phyloP scores from a whole-genome alignment of 164 flowering plant genomes.

The Berberis vulgaris region DNA sequence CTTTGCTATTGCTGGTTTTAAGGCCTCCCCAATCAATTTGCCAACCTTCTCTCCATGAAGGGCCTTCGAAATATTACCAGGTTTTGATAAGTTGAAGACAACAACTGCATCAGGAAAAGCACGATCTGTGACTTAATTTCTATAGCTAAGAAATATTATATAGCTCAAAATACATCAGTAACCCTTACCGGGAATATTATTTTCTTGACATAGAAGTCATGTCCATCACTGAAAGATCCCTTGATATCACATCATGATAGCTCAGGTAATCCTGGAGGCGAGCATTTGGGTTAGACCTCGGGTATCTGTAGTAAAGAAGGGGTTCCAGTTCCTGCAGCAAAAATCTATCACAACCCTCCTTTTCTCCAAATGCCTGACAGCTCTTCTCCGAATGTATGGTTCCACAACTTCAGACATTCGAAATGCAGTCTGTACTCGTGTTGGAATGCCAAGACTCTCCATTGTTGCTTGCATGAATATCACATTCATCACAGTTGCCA shows the following conservation, averaged over 20 bases:
- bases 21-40: slow-evolving; percentile 69
- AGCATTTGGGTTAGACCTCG: slow-evolving; percentile 72
- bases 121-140: not conserved
- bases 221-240: slow-evolving; percentile 97
- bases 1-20: slow-evolving; percentile 25
- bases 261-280: slow-evolving; percentile 64
- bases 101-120: slow-evolving; percentile 56
- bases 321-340: slow-evolving; percentile 99
- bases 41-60: slow-evolving; percentile 90
- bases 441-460: slow-evolving; percentile 98
- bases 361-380: slow-evolving; percentile 93
- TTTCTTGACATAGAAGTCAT: slow-evolving; percentile 98
- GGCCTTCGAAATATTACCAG: slow-evolving; percentile 88
- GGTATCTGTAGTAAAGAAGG: slow-evolving; percentile 99
- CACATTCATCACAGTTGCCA: slow-evolving; percentile 99
- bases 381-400: slow-evolving; percentile 90
- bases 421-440: slow-evolving; percentile 97
- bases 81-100: slow-evolving; percentile 74
- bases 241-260: slow-evolving; percentile 79
- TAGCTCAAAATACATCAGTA: not conserved
- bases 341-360: slow-evolving; percentile 96
- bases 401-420: slow-evolving; percentile 99
- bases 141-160: not conserved
- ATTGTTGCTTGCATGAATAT: slow-evolving; percentile 98
- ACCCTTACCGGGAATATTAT: slow-evolving; percentile 80